Evolutionary conservation across 2,329 filamentous ascomycete genomes (phyloP), one percentile per base, ranked within the genome.

Genomic region (Fusarium veterinarium): DNA sequence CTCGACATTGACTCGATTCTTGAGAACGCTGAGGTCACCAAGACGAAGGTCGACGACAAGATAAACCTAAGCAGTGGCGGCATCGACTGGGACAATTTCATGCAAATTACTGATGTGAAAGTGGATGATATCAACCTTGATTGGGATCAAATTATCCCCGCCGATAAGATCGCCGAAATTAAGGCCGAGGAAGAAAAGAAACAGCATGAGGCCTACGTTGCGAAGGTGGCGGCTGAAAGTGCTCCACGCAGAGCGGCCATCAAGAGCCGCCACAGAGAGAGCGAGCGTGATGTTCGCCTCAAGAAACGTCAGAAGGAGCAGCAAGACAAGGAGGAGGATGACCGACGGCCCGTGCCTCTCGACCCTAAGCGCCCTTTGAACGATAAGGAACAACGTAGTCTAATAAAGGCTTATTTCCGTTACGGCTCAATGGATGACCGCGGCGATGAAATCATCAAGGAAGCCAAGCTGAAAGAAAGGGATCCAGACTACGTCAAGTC

Each of bases 111-210:
- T 2, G 96, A 99, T 81, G 95, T 98, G 82, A 98, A 98, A 83
- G 93, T 98, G 30, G 93, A 98, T 66, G 88, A 91, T 56, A 85
- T 90, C 53, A 84, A 86, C 73, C 91, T 98, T 31, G 95, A 97
- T 75, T 99, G 96, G 96, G 96, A 99, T 77, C 93, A 98, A 74
- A 99, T 99, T 77, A 98, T 99, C 75, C 97, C 96, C 1, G 95
- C 95, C 67, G 95, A 97, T 12, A 91, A 97, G 77, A 88, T 99
- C 23, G 95, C 95, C 20, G 91, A 91, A 67, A 93, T 98, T 82
- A 97, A 97, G 81, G 91, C 91, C 0, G 94, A 97, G 56, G 95
- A 98, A 77, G 93, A 97, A 75, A 91, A 92, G 80, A 92, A 93
- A 78, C 90, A 93, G 62, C 91, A 97, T 62, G 94, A 95, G 19